Percentiles rank a stretch among this genome's conserved stretches.
Evolutionary conservation across 2,329 filamentous ascomycete species (phyloP).

Genomic region (Hymenoscyphus occultus): DNA sequence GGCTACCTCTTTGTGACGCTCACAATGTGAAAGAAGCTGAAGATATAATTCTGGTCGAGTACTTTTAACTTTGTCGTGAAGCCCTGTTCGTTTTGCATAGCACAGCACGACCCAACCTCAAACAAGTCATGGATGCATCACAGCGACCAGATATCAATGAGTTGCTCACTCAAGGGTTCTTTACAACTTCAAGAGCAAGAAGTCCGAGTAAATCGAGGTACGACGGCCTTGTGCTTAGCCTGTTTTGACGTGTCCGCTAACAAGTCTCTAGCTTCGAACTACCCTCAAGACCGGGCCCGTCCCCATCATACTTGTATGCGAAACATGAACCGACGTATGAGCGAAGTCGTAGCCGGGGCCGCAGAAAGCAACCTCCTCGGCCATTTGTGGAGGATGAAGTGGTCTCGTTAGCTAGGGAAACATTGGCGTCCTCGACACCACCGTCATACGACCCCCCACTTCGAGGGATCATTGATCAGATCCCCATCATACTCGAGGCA

Average conservation of each 20-base stretch:
- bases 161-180: slow-evolving; percentile 49
- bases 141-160: slow-evolving; percentile 41
- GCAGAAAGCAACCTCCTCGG: slow-evolving; percentile 34
- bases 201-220: slow-evolving; percentile 34
- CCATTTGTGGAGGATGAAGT: slow-evolving; percentile 69
- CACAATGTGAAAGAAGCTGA: neutral
- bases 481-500: slow-evolving; percentile 64
- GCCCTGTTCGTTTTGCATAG: neutral
- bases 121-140: slow-evolving; percentile 18
- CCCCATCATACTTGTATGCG: slow-evolving; percentile 15
- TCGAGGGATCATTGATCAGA: slow-evolving; percentile 65
- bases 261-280: slow-evolving; percentile 12
- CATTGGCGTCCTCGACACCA: slow-evolving; percentile 23
- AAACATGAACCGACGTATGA: slow-evolving; percentile 13
- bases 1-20: neutral
- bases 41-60: neutral
- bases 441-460: slow-evolving; percentile 53
- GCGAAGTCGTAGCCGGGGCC: slow-evolving; percentile 25
- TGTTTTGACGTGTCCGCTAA: neutral
- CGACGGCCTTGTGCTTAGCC: neutral
- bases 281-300: slow-evolving; percentile 14
- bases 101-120: neutral
- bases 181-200: slow-evolving; percentile 45
- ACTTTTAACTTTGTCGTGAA: neutral
- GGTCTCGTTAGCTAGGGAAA: slow-evolving; percentile 60